Evolutionary conservation across 768 basidiomycete species (phyloP), one percentile per base, ranked within the genome.

Genomic region (Calvatia gigantea): DNA sequence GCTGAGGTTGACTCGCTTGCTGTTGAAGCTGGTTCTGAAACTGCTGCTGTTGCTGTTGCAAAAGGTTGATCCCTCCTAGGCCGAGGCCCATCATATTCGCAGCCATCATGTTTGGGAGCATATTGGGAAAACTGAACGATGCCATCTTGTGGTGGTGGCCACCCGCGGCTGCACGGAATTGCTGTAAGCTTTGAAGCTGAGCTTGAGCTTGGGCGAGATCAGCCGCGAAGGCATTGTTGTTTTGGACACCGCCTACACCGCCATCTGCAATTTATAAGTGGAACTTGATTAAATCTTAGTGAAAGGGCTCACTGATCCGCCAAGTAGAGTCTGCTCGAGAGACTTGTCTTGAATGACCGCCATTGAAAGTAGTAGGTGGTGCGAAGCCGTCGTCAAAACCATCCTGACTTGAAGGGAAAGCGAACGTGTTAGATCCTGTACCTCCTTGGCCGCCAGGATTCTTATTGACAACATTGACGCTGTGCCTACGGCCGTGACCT

Each of bases 141-240:
- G 91, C 83, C 92, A 97, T 94, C 77, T 96, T 96, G 68, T 92
- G 87, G 68, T 96, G 94, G 63, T 96, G 94, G 8, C 93, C 94
- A 42, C 91, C 92, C 17, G 91, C 87, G 4, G 94, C 94, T 28
- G 94, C 94, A 64, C 95, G 89, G 80, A 98, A 99, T 64, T 97
- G 94, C 65, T 96, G 94, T 51, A 99, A 76, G 62, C 95, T 96
- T 65, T 94, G 91, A 11, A 99, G 76, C 68, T 99, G 97, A 4
- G 95, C 94, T 69, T 98, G 95, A 6, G 97, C 97, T 67, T 96
- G 92, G 2, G 94, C 96, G 23, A 99, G 86, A 68, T 97, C 94
- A 12, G 91, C 81, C 27, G 85, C 80, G 63, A 87, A 86, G 12
- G 75, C 80, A 57, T 78, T 81, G 59, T 79, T 82, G 59, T 80